phyloP scores from a whole-genome alignment of 306 rosid species.

The Glycine latifolia region DNA sequence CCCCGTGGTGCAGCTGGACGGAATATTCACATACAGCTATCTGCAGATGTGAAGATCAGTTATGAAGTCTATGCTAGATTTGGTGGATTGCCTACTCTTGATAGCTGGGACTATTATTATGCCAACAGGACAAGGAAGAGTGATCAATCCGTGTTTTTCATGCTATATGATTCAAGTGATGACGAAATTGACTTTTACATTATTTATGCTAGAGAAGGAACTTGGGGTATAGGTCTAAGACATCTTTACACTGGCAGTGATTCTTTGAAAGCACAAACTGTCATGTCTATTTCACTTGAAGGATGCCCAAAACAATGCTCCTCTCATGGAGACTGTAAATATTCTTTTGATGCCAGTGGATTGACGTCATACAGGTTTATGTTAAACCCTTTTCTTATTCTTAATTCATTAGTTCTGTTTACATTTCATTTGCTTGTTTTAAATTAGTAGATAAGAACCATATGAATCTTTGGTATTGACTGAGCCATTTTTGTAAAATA shows the following conservation, averaged over 20 bases:
- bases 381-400: slow-evolving; percentile 39
- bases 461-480: slow-evolving; percentile 10
- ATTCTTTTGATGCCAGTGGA: slow-evolving; percentile 82
- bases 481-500: slow-evolving; percentile 9
- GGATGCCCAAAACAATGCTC: slow-evolving; percentile 94
- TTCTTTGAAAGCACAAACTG: slow-evolving; percentile 59
- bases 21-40: slow-evolving; percentile 69
- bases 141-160: slow-evolving; percentile 75
- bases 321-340: slow-evolving; percentile 73
- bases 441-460: neutral
- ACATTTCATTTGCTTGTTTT: slow-evolving; percentile 28
- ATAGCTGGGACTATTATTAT: slow-evolving; percentile 82
- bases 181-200: slow-evolving; percentile 74
- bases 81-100: slow-evolving; percentile 89
- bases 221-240: slow-evolving; percentile 90
- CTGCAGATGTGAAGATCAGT: slow-evolving; percentile 60
- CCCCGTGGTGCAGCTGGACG: slow-evolving; percentile 95
- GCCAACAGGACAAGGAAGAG: slow-evolving; percentile 82
- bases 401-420: slow-evolving; percentile 33
- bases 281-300: slow-evolving; percentile 87
- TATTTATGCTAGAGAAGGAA: slow-evolving; percentile 88
- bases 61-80: slow-evolving; percentile 86
- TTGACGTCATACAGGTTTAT: slow-evolving; percentile 82
- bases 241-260: slow-evolving; percentile 51
- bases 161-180: slow-evolving; percentile 73